Evolutionary conservation across 768 basidiomycete genomes (phyloP).

Genomic region (Termitomyces sp.): DNA sequence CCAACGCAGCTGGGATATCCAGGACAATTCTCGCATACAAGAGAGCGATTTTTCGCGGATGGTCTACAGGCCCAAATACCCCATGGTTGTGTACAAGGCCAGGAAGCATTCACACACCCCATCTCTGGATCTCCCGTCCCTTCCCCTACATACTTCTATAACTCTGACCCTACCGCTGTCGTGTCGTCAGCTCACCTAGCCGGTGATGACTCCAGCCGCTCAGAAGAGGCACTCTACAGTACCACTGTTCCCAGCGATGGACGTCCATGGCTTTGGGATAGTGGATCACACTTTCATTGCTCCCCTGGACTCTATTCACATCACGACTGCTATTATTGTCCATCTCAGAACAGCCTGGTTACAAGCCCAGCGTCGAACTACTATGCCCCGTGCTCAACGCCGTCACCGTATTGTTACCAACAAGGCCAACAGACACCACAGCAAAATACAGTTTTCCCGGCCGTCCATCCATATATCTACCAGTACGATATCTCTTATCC

Average conservation of each 20-base stretch:
- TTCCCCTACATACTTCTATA: slow-evolving; percentile 36
- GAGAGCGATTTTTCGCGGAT: slow-evolving; percentile 27
- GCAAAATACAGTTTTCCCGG: slow-evolving; percentile 4
- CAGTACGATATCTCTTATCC: slow-evolving; percentile 15
- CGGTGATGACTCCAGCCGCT: background rate
- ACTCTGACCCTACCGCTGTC: slow-evolving; percentile 22
- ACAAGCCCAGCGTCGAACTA: background rate
- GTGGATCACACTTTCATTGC: slow-evolving; percentile 10
- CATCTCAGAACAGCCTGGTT: slow-evolving; percentile 20
- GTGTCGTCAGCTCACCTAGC: slow-evolving; percentile 25
- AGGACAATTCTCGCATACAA: slow-evolving; percentile 32
- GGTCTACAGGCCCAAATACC: slow-evolving; percentile 20
- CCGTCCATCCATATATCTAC: slow-evolving; percentile 11
- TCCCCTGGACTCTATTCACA: slow-evolving; percentile 11
- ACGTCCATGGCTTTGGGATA: slow-evolving; percentile 11
- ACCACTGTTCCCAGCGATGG: slow-evolving; percentile 16
- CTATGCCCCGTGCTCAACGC: slow-evolving; percentile 16
- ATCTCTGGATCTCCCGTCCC: slow-evolving; percentile 13
- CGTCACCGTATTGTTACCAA: slow-evolving; percentile 15
- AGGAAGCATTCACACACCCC: slow-evolving; percentile 16
- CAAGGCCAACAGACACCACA: slow-evolving; percentile 1
- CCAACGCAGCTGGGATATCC: slow-evolving; percentile 22
- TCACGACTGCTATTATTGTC: slow-evolving; percentile 28
- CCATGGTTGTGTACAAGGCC: slow-evolving; percentile 23
- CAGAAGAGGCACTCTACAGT: slow-evolving; percentile 36